Percentiles rank a stretch among this genome's conserved stretches.
Evolutionary conservation across 495 filamentous ascomycete species (phyloP).

Genomic region (Cercophora sp.): DNA sequence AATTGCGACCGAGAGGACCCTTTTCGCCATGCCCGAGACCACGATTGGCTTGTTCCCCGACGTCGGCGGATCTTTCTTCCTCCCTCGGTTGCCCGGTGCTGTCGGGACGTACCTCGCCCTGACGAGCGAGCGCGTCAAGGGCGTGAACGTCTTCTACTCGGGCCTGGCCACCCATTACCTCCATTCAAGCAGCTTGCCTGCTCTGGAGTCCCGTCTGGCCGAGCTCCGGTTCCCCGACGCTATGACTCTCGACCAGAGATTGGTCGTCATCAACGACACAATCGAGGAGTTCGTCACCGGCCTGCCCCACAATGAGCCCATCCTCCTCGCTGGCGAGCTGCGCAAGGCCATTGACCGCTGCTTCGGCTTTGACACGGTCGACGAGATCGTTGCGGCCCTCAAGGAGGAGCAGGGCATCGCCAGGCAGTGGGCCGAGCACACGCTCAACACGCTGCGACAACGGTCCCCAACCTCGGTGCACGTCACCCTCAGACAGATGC

Average conservation of each 20-base stretch:
- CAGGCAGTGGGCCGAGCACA: constrained; percentile 69
- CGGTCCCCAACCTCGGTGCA: constrained; percentile 81
- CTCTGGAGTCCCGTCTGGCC: constrained; percentile 76
- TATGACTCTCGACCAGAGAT: constrained; percentile 53
- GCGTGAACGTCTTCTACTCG: constrained; percentile 76
- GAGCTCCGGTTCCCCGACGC: constrained; percentile 85
- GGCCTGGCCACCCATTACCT: constrained; percentile 93
- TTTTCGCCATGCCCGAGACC: constrained; percentile 98
- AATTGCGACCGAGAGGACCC: constrained; percentile 90
- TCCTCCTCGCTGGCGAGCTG: constrained; percentile 57
- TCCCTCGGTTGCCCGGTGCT: constrained; percentile 79
- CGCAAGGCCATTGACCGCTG: constrained; percentile 81
- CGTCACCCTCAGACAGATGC: constrained; percentile 78
- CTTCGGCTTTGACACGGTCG: constrained; percentile 62
- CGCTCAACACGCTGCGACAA: constrained; percentile 61
- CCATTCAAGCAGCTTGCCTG: constrained; percentile 77
- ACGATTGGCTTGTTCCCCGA: constrained; percentile 98
- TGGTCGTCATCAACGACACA: constrained; percentile 72
- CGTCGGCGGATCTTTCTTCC: constrained; percentile 92
- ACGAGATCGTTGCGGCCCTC: constrained; percentile 66
- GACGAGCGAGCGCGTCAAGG: constrained; percentile 75
- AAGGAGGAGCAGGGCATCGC: constrained; percentile 49
- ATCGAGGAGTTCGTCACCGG: constrained; percentile 89
- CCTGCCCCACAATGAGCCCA: constrained; percentile 66
- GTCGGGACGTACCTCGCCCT: constrained; percentile 87